Evolutionary conservation across 352 stramenopile species (phyloP), one percentile per base, ranked within the genome.

Genomic region (Elongisporangium anandrum): DNA sequence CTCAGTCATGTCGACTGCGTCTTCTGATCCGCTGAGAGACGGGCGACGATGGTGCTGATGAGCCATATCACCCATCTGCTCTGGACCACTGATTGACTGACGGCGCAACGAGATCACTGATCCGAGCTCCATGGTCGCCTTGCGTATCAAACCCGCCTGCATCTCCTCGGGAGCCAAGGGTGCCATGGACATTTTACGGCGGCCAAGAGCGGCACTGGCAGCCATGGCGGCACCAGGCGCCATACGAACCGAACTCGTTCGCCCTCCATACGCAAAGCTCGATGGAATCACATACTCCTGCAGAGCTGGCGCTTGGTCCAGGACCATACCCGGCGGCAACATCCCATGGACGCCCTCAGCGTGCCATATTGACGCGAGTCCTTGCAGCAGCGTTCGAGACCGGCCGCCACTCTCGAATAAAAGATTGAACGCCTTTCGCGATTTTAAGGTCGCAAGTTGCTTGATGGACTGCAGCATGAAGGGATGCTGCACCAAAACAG

Each of bases 401-500:
- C 87, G 89, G 13, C 64, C 73, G 8, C 70, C 75, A 19, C 65
- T 85, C 54, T 90, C 81, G 29, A 75, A 83, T 1, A 92, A 50
- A 0, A 88, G 54, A 3, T 68, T 76, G 3, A 87, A 60, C 0
- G 76, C 81, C 57, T 92, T 92, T 17, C 74, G 66, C 16, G 80
- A 87, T 10, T 68, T 64, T 13, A 92, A 54, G 3, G 62, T 59
- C 0, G 73, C 73, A 10, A 92, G 72, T 54, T 88, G 72, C 9
- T 72, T 61, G 22, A 86, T 81, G 4, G 81, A 90, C 3, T 72
- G 72, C 50, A 92, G 61, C 57, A 85, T 72, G 54, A 82, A 85
- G 19, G 79, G 79, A 57, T 92, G 79, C 0, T 51, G 56, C 3
- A 88, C 39, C 23, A 92, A 56, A 20, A 81, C 65, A 19, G 57